Percentiles rank a stretch among this genome's conserved stretches.
Evolutionary conservation across 768 basidiomycete species (phyloP).

Genomic region (Scleroderma citrinum): DNA sequence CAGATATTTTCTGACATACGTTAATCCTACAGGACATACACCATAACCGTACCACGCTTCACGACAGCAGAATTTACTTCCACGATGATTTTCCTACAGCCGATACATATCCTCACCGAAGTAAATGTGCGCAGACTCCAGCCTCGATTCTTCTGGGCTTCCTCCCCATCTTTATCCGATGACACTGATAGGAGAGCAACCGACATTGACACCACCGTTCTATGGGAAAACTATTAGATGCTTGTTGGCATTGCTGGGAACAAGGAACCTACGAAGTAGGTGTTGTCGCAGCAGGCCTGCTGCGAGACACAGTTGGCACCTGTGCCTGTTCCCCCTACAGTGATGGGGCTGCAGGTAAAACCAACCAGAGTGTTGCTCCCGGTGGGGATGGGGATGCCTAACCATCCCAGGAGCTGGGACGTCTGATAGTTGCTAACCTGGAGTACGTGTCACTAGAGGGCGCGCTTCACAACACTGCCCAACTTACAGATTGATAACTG

Average conservation of each 20-base stretch:
- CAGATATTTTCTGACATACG: too few species aligned
- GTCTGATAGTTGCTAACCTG: background rate
- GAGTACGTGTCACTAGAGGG: background rate
- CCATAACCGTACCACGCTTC: too few species aligned
- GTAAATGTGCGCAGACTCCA: background rate
- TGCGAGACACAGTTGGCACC: slow-evolving; percentile 8
- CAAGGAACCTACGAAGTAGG: background rate
- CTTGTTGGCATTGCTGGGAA: background rate
- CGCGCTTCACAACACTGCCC: background rate
- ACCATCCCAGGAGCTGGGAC: background rate
- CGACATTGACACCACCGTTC: background rate
- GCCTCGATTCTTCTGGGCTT: background rate
- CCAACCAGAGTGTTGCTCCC: background rate
- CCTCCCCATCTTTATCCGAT: background rate
- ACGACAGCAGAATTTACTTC: too few species aligned
- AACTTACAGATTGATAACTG: background rate
- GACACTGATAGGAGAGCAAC: background rate
- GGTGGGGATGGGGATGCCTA: background rate
- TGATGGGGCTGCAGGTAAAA: slow-evolving; percentile 6
- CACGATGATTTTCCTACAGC: too few species aligned
- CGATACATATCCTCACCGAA: too few species aligned
- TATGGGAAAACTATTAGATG: background rate
- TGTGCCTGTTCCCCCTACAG: slow-evolving; percentile 14
- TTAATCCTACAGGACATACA: too few species aligned
- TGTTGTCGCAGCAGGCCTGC: background rate